Base-by-base conservation (phyloP, 306 rosid species). In the Quercus mongolica region DNA sequence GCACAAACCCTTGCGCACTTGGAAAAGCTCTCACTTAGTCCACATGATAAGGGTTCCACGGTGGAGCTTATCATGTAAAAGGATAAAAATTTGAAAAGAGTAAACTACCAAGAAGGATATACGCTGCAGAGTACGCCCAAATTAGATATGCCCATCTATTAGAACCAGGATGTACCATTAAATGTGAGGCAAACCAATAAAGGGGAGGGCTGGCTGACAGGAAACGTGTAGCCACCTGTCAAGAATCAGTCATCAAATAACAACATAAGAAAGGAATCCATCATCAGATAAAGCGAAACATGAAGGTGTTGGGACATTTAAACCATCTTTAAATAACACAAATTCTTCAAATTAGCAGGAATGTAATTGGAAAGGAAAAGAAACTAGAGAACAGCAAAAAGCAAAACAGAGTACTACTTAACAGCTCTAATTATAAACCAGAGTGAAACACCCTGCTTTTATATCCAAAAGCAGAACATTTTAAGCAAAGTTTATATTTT, bases 171-270 rank as follows among this genome's bases (percentile, higher is more conserved):
- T 82, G 57, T 69, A 74, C 74, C 92, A 89, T 91, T 73, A 91
- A 67, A 72, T 89, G 79, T 4, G 97, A 83, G 73, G 96, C 92
- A 84, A 88, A 95, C 99, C 99, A 95, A 87, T 92, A 95, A 10
- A 95, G 85, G 56, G 95, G 85, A 80, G 99, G 97, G 80, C 92
- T 91, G 57, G 94, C 86, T 61, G 99, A 91, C 77, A 95, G 81
- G 90, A 95, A 92, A 74, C 97, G 98, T 69, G 99, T 92, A 7
- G 99, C 85, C 71, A 95, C 98, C 98, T 95, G 96, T 79, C 78
- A 55, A 54, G 62, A 61, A 51, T 71, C 59, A 73, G 64, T 75
- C 23, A 55, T 76, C 74, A 81, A 52, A 79, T 20, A 31, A 54
- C 59, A 59, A 1, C 69, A 71, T 69, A 14, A 80, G 73, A 5